A percentile compares a stretch with the other conserved stretches of the same genome.
phyloP scores from a whole-genome alignment of 2,329 filamentous ascomycete genomes.

The Neopestalotiopsis sp. region DNA sequence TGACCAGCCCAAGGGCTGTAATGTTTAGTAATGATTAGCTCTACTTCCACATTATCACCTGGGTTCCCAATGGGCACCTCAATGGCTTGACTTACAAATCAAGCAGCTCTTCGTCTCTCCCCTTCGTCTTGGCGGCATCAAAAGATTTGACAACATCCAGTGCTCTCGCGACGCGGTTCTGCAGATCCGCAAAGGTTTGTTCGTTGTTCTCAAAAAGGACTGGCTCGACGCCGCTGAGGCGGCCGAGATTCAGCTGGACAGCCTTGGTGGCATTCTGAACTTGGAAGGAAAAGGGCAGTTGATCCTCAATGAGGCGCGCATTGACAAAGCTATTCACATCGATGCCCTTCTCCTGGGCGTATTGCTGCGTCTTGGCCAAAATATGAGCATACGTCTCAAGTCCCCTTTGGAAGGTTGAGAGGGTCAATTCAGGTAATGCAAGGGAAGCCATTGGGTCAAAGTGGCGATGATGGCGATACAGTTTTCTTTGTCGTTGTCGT shows the following conservation, averaged over 20 bases:
- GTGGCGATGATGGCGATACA: too few species aligned
- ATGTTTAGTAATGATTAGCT: background rate
- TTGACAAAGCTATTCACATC: constrained; percentile 8
- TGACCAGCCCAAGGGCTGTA: constrained; percentile 49
- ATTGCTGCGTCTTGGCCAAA: constrained; percentile 6
- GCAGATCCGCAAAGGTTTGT: constrained; percentile 37
- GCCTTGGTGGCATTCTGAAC: constrained; percentile 23
- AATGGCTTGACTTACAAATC: constrained; percentile 7
- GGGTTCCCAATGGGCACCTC: too few species aligned
- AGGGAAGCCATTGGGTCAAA: background rate
- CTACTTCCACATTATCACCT: too few species aligned
- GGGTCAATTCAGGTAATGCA: constrained; percentile 1
- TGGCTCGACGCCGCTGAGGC: constrained; percentile 41
- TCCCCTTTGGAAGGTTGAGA: constrained; percentile 16
- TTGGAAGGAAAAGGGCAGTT: constrained; percentile 17
- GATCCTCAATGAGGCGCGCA: constrained; percentile 17
- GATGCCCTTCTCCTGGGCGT: constrained; percentile 17
- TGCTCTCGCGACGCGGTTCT: constrained; percentile 39
- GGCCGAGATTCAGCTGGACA: constrained; percentile 32
- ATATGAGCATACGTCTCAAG: constrained; percentile 15
- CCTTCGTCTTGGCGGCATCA: constrained; percentile 29
- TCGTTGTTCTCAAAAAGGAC: constrained; percentile 34
- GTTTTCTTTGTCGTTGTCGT: background rate
- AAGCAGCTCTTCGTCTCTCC: constrained; percentile 38
- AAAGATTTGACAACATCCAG: constrained; percentile 31